phyloP scores from a whole-genome alignment of 208 protist genomes.

The Leishmania guyanensis region DNA sequence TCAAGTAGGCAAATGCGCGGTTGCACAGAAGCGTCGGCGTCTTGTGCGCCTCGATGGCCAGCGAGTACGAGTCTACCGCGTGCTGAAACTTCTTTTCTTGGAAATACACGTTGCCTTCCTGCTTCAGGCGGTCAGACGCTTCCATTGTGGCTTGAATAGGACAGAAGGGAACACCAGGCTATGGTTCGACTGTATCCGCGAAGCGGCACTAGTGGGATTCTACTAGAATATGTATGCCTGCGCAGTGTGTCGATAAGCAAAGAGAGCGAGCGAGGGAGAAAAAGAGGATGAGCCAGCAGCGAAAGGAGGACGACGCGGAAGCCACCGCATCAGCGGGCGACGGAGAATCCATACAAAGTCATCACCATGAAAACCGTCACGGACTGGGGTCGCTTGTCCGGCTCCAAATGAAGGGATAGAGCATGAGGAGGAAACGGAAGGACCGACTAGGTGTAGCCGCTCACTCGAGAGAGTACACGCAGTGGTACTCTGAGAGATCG shows the following conservation, averaged over 20 bases:
- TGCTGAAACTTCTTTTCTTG: constrained; percentile 86
- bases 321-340: neutral
- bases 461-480: neutral
- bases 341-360: neutral
- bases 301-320: neutral
- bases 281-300: neutral
- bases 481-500: neutral
- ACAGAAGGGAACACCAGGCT: neutral
- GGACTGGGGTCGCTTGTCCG: too few relatives aligned
- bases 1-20: constrained; percentile 95
- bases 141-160: constrained; percentile 30
- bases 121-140: constrained; percentile 64
- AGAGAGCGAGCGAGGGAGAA: neutral
- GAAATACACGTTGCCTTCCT: constrained; percentile 88
- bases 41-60: constrained; percentile 84
- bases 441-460: neutral
- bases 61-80: constrained; percentile 92
- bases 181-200: neutral
- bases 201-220: neutral
- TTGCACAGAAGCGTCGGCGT: constrained; percentile 93
- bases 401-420: neutral
- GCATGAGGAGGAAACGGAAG: neutral
- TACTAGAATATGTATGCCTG: neutral
- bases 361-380: neutral
- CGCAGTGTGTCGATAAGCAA: neutral